Base-by-base conservation (phyloP, 2,329 filamentous ascomycete species). In the Beauveria pseudobassiana region DNA sequence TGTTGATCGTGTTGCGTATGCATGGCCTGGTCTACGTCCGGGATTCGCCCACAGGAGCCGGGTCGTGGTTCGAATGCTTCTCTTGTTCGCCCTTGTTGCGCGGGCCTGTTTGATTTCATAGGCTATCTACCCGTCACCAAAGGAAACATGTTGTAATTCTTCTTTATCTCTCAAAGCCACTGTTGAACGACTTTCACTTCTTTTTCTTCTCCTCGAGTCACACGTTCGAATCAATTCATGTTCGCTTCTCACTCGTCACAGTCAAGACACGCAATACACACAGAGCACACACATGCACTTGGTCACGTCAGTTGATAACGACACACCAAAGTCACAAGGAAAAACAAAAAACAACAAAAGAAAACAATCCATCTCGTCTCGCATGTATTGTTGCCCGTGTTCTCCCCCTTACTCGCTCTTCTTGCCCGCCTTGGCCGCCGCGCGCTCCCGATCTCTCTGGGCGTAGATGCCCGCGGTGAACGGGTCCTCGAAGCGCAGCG, bases 401-500 rank as follows among this genome's bases (percentile, higher is more conserved):
- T 22, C 26, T 7, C 49, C 22, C 18, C 20, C 9, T 76, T 73
- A 84, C 65, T 77, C 78, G 66, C 76, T 72, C 76, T 85, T 85
- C 77, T 84, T 83, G 67, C 73, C 74, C 62, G 76, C 74, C 49
- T 75, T 71, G 58, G 69, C 72, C 53, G 74, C 77, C 34, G 79
- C 81, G 65, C 80, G 78, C 71, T 85, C 80, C 62, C 76, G 76
- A 62, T 92, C 89, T 64, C 90, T 83, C 85, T 95, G 96, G 67
- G 88, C 89, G 75, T 98, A 99, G 71, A 99, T 99, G 66, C 84
- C 90, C 3, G 86, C 85, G 7, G 95, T 99, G 77, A 98, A 99
- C 5, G 93, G 93, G 75, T 98, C 93, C 80, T 98, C 93, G 77
- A 87, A 96, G 69, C 80, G 80, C 71, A 96, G 80, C 12, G 93